Percentiles rank a stretch among this genome's conserved stretches.
Evolutionary conservation across 139 green algal genomes (phyloP).

Genomic region (Picochlorum costavermella): DNA sequence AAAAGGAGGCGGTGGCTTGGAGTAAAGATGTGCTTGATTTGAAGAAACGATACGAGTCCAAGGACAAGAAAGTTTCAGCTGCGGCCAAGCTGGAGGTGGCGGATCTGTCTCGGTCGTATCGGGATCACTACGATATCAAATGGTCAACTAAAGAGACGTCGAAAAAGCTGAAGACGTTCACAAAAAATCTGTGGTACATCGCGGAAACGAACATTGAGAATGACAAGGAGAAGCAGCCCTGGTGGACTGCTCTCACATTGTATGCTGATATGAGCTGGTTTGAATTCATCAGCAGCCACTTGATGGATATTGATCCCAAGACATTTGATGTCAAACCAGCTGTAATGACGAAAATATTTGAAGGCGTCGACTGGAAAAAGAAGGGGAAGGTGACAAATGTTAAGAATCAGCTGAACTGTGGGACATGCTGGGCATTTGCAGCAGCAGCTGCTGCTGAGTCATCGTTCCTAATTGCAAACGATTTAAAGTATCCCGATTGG

Average conservation of each 20-base stretch:
- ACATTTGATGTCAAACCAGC: background rate
- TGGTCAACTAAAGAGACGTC: background rate
- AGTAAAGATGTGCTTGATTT: background rate
- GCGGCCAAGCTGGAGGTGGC: background rate
- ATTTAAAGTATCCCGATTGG: background rate
- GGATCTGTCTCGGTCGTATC: background rate
- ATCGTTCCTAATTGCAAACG: constrained; percentile 14
- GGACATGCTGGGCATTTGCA: constrained; percentile 25
- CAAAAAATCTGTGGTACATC: background rate
- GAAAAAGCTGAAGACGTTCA: background rate
- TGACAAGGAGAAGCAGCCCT: background rate
- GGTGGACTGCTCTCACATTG: background rate
- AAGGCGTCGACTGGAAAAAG: background rate
- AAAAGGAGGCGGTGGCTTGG: constrained; percentile 4
- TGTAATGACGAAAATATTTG: background rate
- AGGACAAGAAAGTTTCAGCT: background rate
- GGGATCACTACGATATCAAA: constrained; percentile 4
- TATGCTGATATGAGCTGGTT: background rate
- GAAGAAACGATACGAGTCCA: constrained; percentile 4
- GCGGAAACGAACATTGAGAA: background rate
- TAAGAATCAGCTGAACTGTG: constrained; percentile 8
- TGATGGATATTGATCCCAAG: background rate
- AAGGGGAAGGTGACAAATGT: background rate
- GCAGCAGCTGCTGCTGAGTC: constrained; percentile 16
- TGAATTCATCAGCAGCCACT: background rate